Evolutionary conservation across 192 early-diverging fungal genomes (phyloP).

Genomic region (Linderina pennispora): DNA sequence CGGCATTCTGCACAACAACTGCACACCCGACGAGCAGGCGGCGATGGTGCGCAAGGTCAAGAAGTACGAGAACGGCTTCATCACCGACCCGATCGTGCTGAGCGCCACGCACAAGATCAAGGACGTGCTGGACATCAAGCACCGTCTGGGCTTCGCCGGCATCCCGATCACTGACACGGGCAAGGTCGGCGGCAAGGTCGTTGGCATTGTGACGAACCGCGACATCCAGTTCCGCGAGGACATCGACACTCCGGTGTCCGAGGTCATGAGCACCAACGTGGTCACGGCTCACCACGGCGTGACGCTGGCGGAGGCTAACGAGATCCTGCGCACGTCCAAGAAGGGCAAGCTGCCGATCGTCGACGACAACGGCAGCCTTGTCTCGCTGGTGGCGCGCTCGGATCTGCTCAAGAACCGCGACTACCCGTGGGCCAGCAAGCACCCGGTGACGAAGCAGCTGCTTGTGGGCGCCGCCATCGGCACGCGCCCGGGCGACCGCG

Average conservation of each 20-base stretch:
- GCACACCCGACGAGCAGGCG: constrained; percentile 89
- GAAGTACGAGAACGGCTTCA: constrained; percentile 99
- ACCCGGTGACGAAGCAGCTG: constrained; percentile 76
- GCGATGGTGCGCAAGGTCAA: constrained; percentile 98
- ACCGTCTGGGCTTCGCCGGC: constrained; percentile 85
- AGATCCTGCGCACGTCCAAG: constrained; percentile 78
- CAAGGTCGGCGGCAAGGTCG: constrained; percentile 77
- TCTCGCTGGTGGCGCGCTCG: constrained; percentile 86
- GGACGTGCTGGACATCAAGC: constrained; percentile 85
- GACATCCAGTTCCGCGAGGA: constrained; percentile 93
- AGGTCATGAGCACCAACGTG: constrained; percentile 89
- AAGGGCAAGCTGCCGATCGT: constrained; percentile 98
- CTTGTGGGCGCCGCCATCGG: constrained; percentile 91
- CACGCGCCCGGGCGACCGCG: constrained; percentile 84
- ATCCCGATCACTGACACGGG: constrained; percentile 94
- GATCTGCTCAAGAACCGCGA: constrained; percentile 97
- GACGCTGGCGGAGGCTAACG: constrained; percentile 85
- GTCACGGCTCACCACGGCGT: constrained; percentile 82
- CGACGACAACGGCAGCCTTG: constrained; percentile 72
- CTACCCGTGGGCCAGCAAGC: constrained; percentile 89
- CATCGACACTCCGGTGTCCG: constrained; percentile 52
- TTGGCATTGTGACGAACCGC: constrained; percentile 95
- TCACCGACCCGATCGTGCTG: constrained; percentile 87
- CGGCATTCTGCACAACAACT: constrained; percentile 98
- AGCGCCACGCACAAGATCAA: constrained; percentile 75